Conservation (phyloP, 441 rosid species). For the Erodium trifolium region DNA sequence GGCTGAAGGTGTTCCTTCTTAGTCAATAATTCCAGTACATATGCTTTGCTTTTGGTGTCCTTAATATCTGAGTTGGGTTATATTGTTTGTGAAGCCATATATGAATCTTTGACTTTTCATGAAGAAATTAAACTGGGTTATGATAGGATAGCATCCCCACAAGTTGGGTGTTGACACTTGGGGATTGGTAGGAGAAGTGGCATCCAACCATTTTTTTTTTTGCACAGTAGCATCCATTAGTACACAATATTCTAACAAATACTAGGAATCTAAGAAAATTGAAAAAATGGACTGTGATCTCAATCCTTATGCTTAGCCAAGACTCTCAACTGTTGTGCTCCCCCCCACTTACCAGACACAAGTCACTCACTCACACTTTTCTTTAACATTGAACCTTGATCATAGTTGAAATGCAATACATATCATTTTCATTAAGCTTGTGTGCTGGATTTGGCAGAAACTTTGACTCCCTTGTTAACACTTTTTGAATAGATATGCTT, state of each 20-base stretch:
- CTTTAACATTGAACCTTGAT: background rate
- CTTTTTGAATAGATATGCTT: background rate
- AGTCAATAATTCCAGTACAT: background rate
- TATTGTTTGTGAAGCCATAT: background rate
- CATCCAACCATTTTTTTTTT: constrained; percentile 2
- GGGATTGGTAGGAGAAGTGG: background rate
- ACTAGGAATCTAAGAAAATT: background rate
- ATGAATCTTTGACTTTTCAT: background rate
- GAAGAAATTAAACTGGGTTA: background rate
- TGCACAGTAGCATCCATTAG: background rate
- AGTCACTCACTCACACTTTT: background rate
- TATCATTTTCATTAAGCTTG: background rate
- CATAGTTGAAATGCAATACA: background rate
- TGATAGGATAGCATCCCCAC: constrained; percentile 3
- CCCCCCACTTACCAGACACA: background rate
- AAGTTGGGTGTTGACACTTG: constrained; percentile 6
- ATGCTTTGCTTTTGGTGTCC: background rate
- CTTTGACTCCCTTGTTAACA: background rate
- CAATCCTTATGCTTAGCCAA: background rate
- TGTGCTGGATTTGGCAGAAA: background rate
- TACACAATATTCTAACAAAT: background rate
- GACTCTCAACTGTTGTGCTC: background rate
- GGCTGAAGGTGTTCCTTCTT: background rate
- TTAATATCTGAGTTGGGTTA: background rate
- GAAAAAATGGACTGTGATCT: background rate